Evolutionary conservation across 1,284 basidiomycete species (phyloP).

Genomic region (Ustilago trichophora): DNA sequence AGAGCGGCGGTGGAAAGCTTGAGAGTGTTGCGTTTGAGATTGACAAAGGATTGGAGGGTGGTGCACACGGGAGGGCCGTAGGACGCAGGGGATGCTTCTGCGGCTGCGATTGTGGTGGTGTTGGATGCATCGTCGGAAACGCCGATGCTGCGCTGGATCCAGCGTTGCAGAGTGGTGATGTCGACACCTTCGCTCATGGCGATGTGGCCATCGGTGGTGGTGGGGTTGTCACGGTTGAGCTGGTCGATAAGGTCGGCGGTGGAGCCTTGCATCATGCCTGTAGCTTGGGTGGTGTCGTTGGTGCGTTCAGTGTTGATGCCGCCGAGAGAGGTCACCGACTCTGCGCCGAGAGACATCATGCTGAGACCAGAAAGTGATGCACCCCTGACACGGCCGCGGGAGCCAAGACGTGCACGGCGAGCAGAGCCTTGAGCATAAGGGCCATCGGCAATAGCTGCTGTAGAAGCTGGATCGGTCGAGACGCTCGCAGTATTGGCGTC

Average conservation of each 20-base stretch:
- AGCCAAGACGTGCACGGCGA: constrained; percentile 47
- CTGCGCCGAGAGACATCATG: constrained; percentile 50
- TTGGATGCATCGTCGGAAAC: constrained; percentile 3
- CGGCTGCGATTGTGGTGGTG: neutral
- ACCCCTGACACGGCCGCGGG: constrained; percentile 53
- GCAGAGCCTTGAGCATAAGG: constrained; percentile 17
- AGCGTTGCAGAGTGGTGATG: constrained; percentile 45
- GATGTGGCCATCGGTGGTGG: constrained; percentile 16
- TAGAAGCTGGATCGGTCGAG: constrained; percentile 5
- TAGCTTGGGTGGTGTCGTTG: constrained; percentile 5
- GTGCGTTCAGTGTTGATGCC: constrained; percentile 29
- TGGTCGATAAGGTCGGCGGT: constrained; percentile 45
- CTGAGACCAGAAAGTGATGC: constrained; percentile 56
- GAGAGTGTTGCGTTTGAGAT: constrained; percentile 61
- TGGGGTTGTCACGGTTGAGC: constrained; percentile 22
- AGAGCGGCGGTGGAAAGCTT: too few species aligned
- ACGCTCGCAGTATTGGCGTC: neutral
- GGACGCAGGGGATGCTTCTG: constrained; percentile 9
- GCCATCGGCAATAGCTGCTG: neutral
- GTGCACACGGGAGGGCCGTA: constrained; percentile 50
- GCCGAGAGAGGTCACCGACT: constrained; percentile 44
- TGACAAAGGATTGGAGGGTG: constrained; percentile 61
- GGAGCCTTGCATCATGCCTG: constrained; percentile 47
- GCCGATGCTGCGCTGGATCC: constrained; percentile 51
- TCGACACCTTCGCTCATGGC: constrained; percentile 60